Percentiles rank a stretch among this genome's conserved stretches.
Conservation (phyloP, 2,329 filamentous ascomycete genomes). For the Fusarium illudens region DNA sequence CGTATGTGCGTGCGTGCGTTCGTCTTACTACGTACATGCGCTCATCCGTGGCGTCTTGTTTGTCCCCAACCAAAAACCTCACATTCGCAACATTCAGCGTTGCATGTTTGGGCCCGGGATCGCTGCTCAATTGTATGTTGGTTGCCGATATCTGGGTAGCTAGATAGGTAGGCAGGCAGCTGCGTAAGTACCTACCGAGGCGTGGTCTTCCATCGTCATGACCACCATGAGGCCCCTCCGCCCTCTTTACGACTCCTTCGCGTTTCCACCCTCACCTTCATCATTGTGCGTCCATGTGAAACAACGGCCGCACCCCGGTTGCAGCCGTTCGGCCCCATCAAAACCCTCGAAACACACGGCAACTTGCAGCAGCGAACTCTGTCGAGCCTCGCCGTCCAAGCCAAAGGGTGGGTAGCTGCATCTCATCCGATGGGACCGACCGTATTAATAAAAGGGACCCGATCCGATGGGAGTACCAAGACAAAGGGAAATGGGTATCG, state of each 20-base stretch:
- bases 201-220: constrained; percentile 18
- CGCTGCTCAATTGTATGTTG: constrained; percentile 29
- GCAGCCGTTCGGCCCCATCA: constrained; percentile 29
- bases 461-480: constrained; percentile 17
- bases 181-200: too few species aligned
- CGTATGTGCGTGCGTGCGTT: constrained; percentile 7
- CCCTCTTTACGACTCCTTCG: constrained; percentile 13
- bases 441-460: constrained; percentile 20
- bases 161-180: too few species aligned
- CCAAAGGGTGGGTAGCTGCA: constrained; percentile 21
- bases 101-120: constrained; percentile 32
- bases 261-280: constrained; percentile 25
- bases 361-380: constrained; percentile 29
- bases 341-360: constrained; percentile 38
- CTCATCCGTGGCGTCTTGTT: constrained; percentile 26
- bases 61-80: constrained; percentile 17
- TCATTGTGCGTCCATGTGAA: constrained; percentile 33
- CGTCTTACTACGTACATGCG: constrained; percentile 5
- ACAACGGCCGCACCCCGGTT: constrained; percentile 33
- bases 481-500: constrained; percentile 22
- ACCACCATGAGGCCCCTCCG: constrained; percentile 23
- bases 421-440: constrained; percentile 21
- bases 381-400: constrained; percentile 17
- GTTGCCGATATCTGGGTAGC: constrained; percentile 27
- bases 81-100: constrained; percentile 32